phyloP scores from a whole-genome alignment of 768 basidiomycete species.

The Galerina marginata region DNA sequence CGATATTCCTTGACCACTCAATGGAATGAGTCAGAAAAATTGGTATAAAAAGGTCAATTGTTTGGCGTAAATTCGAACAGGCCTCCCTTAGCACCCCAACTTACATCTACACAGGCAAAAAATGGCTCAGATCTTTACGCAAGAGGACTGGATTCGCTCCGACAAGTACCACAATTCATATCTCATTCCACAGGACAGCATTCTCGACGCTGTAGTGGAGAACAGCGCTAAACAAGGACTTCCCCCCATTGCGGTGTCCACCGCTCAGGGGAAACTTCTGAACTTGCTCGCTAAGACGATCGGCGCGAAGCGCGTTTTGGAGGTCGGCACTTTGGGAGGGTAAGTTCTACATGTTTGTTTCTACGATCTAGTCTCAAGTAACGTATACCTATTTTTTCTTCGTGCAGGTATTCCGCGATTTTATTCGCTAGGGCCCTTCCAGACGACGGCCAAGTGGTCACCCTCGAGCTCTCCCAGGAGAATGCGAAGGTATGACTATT shows the following conservation, averaged over 20 bases:
- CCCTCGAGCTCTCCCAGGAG: constrained; percentile 51
- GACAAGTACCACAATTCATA: constrained; percentile 64
- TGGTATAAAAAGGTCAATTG: too few relatives aligned
- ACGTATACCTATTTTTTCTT: not conserved
- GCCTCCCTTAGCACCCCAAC: too few relatives aligned
- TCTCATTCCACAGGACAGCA: constrained; percentile 48
- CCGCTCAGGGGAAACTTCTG: constrained; percentile 63
- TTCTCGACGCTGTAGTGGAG: constrained; percentile 46
- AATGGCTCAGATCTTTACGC: too few relatives aligned
- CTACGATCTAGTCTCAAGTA: too few relatives aligned
- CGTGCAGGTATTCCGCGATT: constrained; percentile 46
- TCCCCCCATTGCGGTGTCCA: constrained; percentile 56
- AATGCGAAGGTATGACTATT: constrained; percentile 46
- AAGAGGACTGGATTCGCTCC: constrained; percentile 53
- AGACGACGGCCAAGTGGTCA: constrained; percentile 51
- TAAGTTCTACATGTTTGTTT: constrained; percentile 24
- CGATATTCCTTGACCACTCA: too few relatives aligned
- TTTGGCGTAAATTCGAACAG: too few relatives aligned
- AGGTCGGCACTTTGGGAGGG: constrained; percentile 74
- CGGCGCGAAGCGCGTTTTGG: constrained; percentile 61
- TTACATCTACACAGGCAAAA: too few relatives aligned
- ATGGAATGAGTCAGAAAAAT: too few relatives aligned
- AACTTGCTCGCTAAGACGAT: constrained; percentile 56
- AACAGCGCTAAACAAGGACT: constrained; percentile 49
- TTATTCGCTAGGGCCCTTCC: constrained; percentile 53